Base-by-base conservation (phyloP, 1,284 basidiomycete species). In the Ustilago cynodontis region DNA sequence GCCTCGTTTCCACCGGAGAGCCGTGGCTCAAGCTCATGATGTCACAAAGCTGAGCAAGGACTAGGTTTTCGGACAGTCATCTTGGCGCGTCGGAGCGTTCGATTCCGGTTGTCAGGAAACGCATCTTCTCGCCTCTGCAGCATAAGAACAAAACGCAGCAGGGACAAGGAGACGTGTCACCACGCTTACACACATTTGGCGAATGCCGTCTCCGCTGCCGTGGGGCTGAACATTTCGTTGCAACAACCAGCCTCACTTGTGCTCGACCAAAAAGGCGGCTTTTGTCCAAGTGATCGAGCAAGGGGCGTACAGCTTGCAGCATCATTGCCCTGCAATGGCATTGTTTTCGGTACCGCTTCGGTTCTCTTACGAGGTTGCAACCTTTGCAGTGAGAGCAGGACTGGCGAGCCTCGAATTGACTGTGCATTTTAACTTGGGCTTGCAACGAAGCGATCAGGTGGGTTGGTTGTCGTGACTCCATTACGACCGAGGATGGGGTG, bases 21-120 rank as follows among this genome's bases (percentile, higher is more conserved):
- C 35, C 14, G 8, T 9, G 3, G 14, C 35, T 37, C 14, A 5
- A 33, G 14, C 35, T 37, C 35, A 13, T 43, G n/a, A 43, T 20
- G 11, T 20, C 16, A 2, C n/a, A 20, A 43, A 5, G n/a, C 16
- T 43, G 18, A 37, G 35, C 35, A n/a, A 49, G 47, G n/a, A 14
- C 14, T 26, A 13, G 47, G 26, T 28, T 26, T 49, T 49, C 24
- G 24, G 10, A 20, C 6, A 43, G 24, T n/a, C n/a, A n/a, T n/a
- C n/a, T n/a, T n/a, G 24, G 11, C 1, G 47, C 47, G 47, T 49
- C 51, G 31, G 51, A 31, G 18, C 14, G 18, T 31, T 52, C 6
- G 51, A 52, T n/a, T 52, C 51, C 51, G 29, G 51, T 52, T 52
- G 51, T 52, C 33, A 33, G n/a, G 29, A 35, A 52, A 52, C 11